A percentile compares a stretch with the other conserved stretches of the same genome.
These are phyloP conservation scores for Angophora floribunda DNA, from an alignment of 345 rosid species.

Conservation along the genomic window DNA sequence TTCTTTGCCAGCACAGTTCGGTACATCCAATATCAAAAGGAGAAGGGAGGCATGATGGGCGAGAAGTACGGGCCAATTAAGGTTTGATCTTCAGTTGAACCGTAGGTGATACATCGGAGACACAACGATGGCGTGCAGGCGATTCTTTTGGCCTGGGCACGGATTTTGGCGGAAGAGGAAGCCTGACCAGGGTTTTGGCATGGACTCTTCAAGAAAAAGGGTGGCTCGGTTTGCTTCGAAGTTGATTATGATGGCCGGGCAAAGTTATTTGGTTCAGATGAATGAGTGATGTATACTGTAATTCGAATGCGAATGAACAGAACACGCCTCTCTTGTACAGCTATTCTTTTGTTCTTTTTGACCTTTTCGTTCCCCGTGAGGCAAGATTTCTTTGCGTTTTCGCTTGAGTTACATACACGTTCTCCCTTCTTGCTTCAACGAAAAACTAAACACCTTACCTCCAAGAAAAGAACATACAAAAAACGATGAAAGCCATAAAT, in stretches of 20 bases:
- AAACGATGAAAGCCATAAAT: background rate
- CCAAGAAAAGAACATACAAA: background rate
- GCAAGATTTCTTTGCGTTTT: background rate
- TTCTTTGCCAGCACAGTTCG: conserved; percentile 58
- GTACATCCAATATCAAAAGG: conserved; percentile 69
- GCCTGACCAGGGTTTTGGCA: background rate
- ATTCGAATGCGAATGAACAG: background rate
- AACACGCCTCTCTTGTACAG: background rate
- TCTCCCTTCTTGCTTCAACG: background rate
- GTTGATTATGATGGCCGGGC: background rate
- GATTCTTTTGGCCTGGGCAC: background rate
- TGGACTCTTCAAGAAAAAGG: background rate
- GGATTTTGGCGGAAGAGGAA: background rate
- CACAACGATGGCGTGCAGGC: background rate
- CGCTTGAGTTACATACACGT: background rate
- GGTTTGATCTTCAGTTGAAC: conserved; percentile 16
- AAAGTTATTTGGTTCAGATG: background rate
- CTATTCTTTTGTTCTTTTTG: background rate
- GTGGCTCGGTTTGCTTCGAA: background rate
- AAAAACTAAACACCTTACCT: background rate
- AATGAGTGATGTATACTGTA: background rate
- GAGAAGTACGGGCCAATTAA: conserved; percentile 52
- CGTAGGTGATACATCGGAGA: background rate
- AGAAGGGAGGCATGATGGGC: conserved; percentile 69
- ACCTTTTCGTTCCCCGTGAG: background rate